phyloP scores from a whole-genome alignment of 106 monocot genomes.

The Chionographis japonica region DNA sequence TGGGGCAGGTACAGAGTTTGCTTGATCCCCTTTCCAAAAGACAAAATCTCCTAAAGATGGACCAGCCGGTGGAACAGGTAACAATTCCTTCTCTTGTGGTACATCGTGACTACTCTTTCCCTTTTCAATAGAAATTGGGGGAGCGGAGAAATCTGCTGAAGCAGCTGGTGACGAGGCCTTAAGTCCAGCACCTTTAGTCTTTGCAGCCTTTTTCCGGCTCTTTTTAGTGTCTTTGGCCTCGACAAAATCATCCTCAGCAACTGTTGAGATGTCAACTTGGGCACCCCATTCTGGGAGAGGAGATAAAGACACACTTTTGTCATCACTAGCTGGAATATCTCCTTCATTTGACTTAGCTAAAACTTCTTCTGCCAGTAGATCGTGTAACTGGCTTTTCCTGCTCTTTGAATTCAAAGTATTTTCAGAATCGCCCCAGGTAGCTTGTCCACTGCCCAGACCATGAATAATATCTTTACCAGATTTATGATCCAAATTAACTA shows the following conservation, averaged over 20 bases:
- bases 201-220: slow-evolving; percentile 73
- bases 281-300: slow-evolving; percentile 9
- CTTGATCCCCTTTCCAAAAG: slow-evolving; percentile 77
- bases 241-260: slow-evolving; percentile 67
- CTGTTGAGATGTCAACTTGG: slow-evolving; percentile 14
- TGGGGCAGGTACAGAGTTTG: slow-evolving; percentile 33
- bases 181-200: slow-evolving; percentile 48
- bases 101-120: slow-evolving; percentile 30
- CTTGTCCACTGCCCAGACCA: neutral
- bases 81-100: slow-evolving; percentile 49
- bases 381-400: slow-evolving; percentile 74
- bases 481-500: slow-evolving; percentile 41
- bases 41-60: slow-evolving; percentile 94
- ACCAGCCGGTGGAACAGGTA: slow-evolving; percentile 61
- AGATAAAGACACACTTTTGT: slow-evolving; percentile 10
- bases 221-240: slow-evolving; percentile 90
- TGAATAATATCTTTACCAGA: slow-evolving; percentile 21
- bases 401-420: slow-evolving; percentile 19
- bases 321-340: slow-evolving; percentile 14
- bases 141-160: slow-evolving; percentile 35
- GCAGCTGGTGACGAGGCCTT: slow-evolving; percentile 51
- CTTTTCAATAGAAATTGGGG: slow-evolving; percentile 31
- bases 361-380: slow-evolving; percentile 81
- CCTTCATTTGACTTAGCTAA: slow-evolving; percentile 50
- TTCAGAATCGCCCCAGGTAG: slow-evolving; percentile 8